phyloP scores from a whole-genome alignment of 2,329 filamentous ascomycete species.

The Ophiostoma perfectum region DNA sequence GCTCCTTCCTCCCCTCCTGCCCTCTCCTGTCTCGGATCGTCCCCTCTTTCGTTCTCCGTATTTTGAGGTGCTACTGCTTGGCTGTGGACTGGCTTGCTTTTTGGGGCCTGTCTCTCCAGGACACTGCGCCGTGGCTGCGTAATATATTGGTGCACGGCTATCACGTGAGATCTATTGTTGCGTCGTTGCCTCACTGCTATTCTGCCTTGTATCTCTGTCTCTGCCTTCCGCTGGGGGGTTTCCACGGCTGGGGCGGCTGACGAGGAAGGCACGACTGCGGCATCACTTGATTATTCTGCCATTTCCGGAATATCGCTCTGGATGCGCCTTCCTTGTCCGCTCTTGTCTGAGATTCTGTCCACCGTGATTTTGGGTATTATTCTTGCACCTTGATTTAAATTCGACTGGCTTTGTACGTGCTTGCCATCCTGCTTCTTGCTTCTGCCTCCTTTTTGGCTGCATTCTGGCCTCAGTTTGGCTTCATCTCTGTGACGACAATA shows the following conservation, averaged over 20 bases:
- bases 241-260: conserved; percentile 19
- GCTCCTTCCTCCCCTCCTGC: background rate
- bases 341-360: background rate
- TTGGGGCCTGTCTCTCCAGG: background rate
- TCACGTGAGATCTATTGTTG: no score
- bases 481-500: background rate
- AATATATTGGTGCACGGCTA: background rate
- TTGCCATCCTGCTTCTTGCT: background rate
- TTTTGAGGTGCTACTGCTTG: background rate
- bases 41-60: background rate
- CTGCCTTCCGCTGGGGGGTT: background rate
- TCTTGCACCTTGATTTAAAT: background rate
- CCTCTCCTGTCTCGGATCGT: conserved; percentile 6
- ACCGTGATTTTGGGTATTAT: background rate
- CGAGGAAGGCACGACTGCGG: conserved; percentile 18
- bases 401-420: background rate
- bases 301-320: background rate
- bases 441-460: background rate
- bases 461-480: conserved; percentile 6
- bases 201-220: background rate
- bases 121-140: background rate
- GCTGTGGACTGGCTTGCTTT: background rate
- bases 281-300: conserved; percentile 11
- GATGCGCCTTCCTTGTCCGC: background rate
- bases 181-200: background rate